Conservation (phyloP, 2,329 filamentous ascomycete genomes). For the Ceratocystis ficicola region DNA sequence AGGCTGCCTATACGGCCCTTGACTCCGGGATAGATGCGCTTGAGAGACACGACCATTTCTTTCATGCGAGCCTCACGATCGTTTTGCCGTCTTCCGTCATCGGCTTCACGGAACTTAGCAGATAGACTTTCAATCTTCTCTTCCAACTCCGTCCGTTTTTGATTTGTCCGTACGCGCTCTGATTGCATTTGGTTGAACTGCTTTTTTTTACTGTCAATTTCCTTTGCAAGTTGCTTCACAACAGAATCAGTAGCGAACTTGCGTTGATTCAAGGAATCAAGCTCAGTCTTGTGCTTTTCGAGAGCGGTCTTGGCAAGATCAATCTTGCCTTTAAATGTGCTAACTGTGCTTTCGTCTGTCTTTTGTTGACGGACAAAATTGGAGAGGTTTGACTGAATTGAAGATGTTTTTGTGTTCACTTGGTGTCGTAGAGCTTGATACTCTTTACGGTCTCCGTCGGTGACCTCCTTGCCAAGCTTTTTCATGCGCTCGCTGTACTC, state of each 20-base stretch:
- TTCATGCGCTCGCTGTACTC: slow-evolving; percentile 77
- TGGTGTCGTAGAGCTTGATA: slow-evolving; percentile 77
- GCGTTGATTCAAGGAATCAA: slow-evolving; percentile 55
- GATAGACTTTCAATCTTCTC: slow-evolving; percentile 78
- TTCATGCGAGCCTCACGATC: slow-evolving; percentile 68
- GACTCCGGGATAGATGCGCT: slow-evolving; percentile 83
- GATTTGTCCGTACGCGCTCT: slow-evolving; percentile 66
- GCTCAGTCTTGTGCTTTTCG: slow-evolving; percentile 61
- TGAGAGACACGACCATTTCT: slow-evolving; percentile 74
- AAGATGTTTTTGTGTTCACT: slow-evolving; percentile 68
- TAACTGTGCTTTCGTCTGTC: slow-evolving; percentile 82
- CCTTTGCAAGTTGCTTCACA: slow-evolving; percentile 56
- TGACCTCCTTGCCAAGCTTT: slow-evolving; percentile 76
- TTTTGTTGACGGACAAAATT: slow-evolving; percentile 80
- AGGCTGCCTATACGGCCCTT: slow-evolving; percentile 81
- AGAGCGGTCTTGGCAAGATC: slow-evolving; percentile 63
- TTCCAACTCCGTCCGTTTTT: slow-evolving; percentile 76
- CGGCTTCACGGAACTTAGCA: slow-evolving; percentile 69
- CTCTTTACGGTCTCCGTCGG: slow-evolving; percentile 73
- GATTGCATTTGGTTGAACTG: slow-evolving; percentile 77
- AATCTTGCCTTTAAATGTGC: slow-evolving; percentile 77
- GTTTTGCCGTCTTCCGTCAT: slow-evolving; percentile 73
- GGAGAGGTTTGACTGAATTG: slow-evolving; percentile 71
- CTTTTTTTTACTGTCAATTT: slow-evolving; percentile 83
- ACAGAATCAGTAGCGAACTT: slow-evolving; percentile 49